Evolutionary conservation across 1,284 basidiomycete genomes (phyloP).

Genomic region (Rugiboletus extremiorientalis): DNA sequence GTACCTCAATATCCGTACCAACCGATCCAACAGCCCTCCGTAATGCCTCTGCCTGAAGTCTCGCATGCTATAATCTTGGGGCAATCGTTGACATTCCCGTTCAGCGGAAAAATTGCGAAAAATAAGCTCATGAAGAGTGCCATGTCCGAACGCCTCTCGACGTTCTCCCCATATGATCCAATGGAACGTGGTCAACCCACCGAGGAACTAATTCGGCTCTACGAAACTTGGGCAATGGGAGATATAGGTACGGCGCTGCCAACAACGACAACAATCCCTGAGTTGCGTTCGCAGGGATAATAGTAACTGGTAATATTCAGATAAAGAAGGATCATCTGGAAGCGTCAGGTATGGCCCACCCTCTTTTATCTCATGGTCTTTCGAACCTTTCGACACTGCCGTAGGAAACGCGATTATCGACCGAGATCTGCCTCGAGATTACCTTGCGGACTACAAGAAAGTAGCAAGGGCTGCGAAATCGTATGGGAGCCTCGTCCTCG

Average conservation of each 20-base stretch:
- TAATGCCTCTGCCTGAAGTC: conserved; percentile 18
- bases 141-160: conserved; percentile 36
- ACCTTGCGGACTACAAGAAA: conserved; percentile 22
- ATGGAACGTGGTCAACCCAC: conserved; percentile 32
- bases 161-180: conserved; percentile 32
- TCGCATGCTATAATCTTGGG: conserved; percentile 21
- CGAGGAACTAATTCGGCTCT: conserved; percentile 34
- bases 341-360: conserved; percentile 27
- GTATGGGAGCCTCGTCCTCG: conserved; percentile 29
- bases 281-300: conserved; percentile 24
- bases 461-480: conserved; percentile 34
- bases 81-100: conserved; percentile 29
- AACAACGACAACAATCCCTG: neutral
- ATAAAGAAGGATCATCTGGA: conserved; percentile 36
- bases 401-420: conserved; percentile 35
- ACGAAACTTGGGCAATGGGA: conserved; percentile 35
- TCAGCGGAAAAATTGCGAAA: conserved; percentile 31
- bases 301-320: conserved; percentile 34
- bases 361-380: neutral
- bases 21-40: conserved; percentile 8
- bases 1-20: conserved; percentile 20
- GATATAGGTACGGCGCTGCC: conserved; percentile 28
- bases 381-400: neutral
- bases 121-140: conserved; percentile 37
- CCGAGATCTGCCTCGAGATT: conserved; percentile 26